Evolutionary conservation across 2,329 filamentous ascomycete species (phyloP).

Genomic region (Akanthomyces lecanii): DNA sequence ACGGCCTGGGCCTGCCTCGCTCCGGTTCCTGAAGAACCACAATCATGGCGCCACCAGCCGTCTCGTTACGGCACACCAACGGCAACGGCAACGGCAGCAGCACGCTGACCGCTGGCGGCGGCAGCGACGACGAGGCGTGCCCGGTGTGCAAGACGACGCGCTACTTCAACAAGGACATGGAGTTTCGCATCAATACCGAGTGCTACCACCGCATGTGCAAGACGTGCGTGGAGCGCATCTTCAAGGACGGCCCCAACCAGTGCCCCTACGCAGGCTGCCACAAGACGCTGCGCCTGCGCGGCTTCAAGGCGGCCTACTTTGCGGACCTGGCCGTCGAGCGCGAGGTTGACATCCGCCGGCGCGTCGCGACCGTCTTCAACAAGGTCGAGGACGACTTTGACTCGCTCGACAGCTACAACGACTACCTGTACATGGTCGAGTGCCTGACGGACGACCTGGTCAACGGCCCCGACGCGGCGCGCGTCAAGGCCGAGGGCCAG

Average conservation of each 20-base stretch:
- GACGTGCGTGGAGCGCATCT: conserved; percentile 91
- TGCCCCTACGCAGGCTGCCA: conserved; percentile 89
- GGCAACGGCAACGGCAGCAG: not conserved
- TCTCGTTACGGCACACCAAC: conserved; percentile 15
- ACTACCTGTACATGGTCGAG: conserved; percentile 92
- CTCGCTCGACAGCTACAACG: conserved; percentile 76
- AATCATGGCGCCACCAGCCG: conserved; percentile 7
- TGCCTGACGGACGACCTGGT: conserved; percentile 86
- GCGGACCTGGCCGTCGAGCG: conserved; percentile 82
- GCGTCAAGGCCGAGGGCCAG: conserved; percentile 40
- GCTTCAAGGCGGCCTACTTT: conserved; percentile 86
- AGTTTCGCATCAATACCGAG: conserved; percentile 94
- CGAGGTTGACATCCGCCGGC: conserved; percentile 84
- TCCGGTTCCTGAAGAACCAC: no score
- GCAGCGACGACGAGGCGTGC: conserved; percentile 66
- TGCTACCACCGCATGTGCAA: conserved; percentile 99
- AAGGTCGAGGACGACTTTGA: conserved; percentile 89
- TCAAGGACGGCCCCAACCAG: conserved; percentile 83
- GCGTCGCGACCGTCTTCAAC: conserved; percentile 80
- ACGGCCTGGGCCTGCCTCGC: not conserved
- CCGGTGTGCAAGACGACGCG: conserved; percentile 96
- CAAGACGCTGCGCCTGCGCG: conserved; percentile 77
- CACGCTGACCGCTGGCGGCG: conserved; percentile 21
- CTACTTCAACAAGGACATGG: conserved; percentile 91
- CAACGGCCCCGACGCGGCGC: conserved; percentile 62